Evolutionary conservation across 805 yeast species (phyloP).

Genomic region (Candida succiphila): DNA sequence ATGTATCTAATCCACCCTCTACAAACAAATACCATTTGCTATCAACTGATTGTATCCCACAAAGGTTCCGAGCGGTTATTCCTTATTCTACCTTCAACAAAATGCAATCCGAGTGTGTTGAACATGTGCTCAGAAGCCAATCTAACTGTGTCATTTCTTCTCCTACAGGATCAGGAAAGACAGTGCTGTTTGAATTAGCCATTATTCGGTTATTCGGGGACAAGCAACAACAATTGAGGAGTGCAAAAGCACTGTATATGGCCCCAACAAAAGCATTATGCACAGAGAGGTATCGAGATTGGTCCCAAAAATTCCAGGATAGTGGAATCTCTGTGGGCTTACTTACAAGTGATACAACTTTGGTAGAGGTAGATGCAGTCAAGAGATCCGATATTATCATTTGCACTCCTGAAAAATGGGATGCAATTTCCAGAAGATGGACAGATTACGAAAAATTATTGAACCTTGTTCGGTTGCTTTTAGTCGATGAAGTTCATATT

Average conservation of each 20-base stretch:
- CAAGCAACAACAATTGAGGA: conserved; percentile 5
- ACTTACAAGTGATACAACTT: conserved; percentile 45
- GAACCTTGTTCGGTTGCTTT: conserved; percentile 32
- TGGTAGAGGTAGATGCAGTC: conserved; percentile 32
- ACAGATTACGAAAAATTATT: conserved; percentile 28
- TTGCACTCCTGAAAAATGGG: conserved; percentile 59
- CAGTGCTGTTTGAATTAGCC: conserved; percentile 44
- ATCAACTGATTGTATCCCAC: too few relatives aligned
- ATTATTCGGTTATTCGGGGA: conserved; percentile 25
- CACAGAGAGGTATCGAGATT: conserved; percentile 35
- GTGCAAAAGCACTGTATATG: conserved; percentile 33
- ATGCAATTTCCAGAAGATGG: conserved; percentile 43
- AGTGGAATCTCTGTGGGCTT: conserved; percentile 34
- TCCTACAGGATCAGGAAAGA: conserved; percentile 55
- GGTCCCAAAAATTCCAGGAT: conserved; percentile 30
- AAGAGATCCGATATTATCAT: conserved; percentile 41
- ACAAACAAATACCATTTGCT: too few relatives aligned
- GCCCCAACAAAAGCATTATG: conserved; percentile 57
- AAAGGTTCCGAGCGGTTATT: too few relatives aligned
- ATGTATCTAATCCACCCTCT: too few relatives aligned
- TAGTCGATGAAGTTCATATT: conserved; percentile 38
- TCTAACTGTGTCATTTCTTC: conserved; percentile 39
- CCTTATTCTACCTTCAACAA: too few relatives aligned
- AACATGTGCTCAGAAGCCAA: conserved; percentile 21
- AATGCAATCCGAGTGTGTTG: conserved; percentile 41